A percentile compares a stretch with the other conserved stretches of the same genome.
phyloP scores from a whole-genome alignment of 805 yeast species.

The Wickerhamomyces queroliae region DNA sequence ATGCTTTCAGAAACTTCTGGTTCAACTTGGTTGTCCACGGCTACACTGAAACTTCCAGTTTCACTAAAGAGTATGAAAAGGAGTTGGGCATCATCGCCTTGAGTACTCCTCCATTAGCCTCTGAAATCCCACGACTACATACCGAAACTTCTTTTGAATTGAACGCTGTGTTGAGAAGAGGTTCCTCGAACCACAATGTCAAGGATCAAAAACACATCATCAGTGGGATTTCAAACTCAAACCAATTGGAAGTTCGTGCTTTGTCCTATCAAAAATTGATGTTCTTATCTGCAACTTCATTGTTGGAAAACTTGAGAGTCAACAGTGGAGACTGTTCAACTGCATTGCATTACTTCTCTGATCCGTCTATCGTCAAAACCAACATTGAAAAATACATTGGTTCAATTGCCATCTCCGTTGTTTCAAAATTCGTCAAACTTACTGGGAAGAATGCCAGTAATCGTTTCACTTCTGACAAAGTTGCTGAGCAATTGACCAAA shows the following conservation, averaged over 20 bases:
- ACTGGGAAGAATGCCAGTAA: conserved; percentile 44
- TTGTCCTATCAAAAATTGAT: conserved; percentile 73
- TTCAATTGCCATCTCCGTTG: conserved; percentile 53
- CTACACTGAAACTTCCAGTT: conserved; percentile 52
- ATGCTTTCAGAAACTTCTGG: conserved; percentile 85
- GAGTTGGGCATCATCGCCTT: conserved; percentile 71
- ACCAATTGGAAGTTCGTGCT: conserved; percentile 44
- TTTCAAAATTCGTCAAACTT: conserved; percentile 47
- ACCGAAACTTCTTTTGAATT: conserved; percentile 90
- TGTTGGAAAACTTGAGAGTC: conserved; percentile 76
- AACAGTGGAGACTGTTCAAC: conserved; percentile 77
- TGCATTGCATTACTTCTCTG: conserved; percentile 75
- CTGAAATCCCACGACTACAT: conserved; percentile 72
- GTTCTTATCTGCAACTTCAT: conserved; percentile 78
- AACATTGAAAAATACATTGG: conserved; percentile 68
- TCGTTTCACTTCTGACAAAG: conserved; percentile 49
- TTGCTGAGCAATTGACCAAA: conserved; percentile 64
- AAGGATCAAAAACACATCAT: conserved; percentile 67
- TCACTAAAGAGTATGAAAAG: conserved; percentile 38
- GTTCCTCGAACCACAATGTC: conserved; percentile 76
- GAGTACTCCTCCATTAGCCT: conserved; percentile 82
- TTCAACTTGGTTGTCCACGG: conserved; percentile 92
- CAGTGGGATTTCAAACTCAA: conserved; percentile 28
- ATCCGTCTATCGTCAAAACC: conserved; percentile 69
- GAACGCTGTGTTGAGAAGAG: conserved; percentile 85